Base-by-base conservation (phyloP, 192 early-diverging fungal genomes). In the Lunasporangiospora selenospora region DNA sequence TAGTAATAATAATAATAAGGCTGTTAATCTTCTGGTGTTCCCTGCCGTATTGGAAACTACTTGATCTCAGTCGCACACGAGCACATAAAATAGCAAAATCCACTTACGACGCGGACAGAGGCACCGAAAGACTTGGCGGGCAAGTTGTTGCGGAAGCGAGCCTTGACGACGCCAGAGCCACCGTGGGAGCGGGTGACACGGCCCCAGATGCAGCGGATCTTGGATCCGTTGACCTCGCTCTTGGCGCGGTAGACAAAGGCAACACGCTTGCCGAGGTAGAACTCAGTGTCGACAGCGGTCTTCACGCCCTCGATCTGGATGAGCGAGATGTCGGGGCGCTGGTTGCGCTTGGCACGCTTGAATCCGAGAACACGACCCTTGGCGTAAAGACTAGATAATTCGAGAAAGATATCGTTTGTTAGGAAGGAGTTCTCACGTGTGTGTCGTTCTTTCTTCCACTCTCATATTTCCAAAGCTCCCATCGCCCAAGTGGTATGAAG, bases 261-360 rank as follows among this genome's bases (percentile, higher is more conserved):
- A 66, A 99, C 86, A 78, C 93, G 93, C 90, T 98, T 99, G 67
- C 98, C 98, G 61, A 94, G 90, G 89, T 99, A 99, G 88, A 96
- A 99, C 53, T 84, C 80, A 69, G 96, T 88, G 66, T 98, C 95
- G 77, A 91, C 83, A 84, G 89, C 85, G 65, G 92, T 93, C 77
- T 84, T 75, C 53, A 95, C 94, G 81, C 92, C 91, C 81, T 99
- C 97, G 53, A 99, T 86, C 82, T 94, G 88, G 75, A 98, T 79
- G 55, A 99, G 89, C 52, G 94, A 88, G 62, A 91, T 93, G 87
- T 93, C 87, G 77, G 91, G 89, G 79, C 89, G 86, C 81, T 93
- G 89, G 85, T 87, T 94, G 77, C 89, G 91, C 91, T 94, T 95
- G 50, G 90, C 82, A 76, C 96, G 93, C 81, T 91, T 88, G 90